These are phyloP conservation scores for Erythrophleum fordii DNA, from an alignment of 306 rosid species.

Conservation along the genomic window DNA sequence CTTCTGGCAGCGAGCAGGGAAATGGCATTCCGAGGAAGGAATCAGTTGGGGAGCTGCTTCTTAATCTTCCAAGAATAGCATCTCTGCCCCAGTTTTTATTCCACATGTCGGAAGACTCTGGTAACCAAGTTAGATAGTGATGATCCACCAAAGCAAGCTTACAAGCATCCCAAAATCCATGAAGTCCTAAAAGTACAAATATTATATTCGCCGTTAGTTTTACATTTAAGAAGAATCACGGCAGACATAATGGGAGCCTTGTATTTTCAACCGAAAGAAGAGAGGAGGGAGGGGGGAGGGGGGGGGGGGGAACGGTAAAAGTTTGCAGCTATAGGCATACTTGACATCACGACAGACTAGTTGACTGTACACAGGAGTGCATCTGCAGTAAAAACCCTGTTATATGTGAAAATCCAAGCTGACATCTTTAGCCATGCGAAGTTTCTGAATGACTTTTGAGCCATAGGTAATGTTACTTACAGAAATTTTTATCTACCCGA, in stretches of 20 bases:
- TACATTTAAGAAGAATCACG: not conserved
- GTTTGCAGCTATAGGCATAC: not conserved
- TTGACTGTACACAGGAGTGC: too few relatives aligned
- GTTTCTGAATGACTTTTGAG: not conserved
- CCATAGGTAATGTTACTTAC: not conserved
- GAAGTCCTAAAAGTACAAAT: not conserved
- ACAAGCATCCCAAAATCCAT: not conserved
- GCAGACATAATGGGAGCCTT: not conserved
- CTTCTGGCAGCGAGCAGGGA: conserved; percentile 47
- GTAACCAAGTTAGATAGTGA: not conserved
- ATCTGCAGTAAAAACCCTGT: too few relatives aligned
- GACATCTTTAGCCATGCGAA: not conserved
- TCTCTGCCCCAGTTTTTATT: conserved; percentile 52
- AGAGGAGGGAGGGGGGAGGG: too few relatives aligned
- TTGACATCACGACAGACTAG: not conserved
- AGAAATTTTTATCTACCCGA: not conserved
- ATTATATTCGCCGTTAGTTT: not conserved
- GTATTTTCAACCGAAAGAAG: not conserved
- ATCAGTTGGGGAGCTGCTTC: conserved; percentile 67
- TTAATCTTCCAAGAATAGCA: conserved; percentile 72
- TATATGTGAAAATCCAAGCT: not conserved
- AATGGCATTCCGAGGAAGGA: conserved; percentile 64
- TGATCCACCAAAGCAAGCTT: conserved; percentile 24
- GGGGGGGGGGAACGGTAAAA: too few relatives aligned
- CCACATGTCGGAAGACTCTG: conserved; percentile 32